phyloP scores from a whole-genome alignment of 2,329 filamentous ascomycete species.

The Chrysoporthe austroafricana region DNA sequence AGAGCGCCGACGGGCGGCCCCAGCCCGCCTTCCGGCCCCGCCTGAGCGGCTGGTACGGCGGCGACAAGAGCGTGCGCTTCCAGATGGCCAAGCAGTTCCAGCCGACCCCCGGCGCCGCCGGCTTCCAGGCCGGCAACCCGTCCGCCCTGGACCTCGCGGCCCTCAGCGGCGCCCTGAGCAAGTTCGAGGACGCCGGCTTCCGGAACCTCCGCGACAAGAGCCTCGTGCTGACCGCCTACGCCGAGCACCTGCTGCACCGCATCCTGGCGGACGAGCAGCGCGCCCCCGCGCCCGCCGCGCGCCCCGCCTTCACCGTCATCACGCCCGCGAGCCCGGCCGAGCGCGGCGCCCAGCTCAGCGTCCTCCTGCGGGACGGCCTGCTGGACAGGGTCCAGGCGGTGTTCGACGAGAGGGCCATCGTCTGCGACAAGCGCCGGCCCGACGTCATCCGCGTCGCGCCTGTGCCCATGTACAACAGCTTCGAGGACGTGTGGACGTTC shows the following conservation, averaged over 20 bases:
- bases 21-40: slow-evolving; percentile 62
- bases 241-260: slow-evolving; percentile 66
- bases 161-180: slow-evolving; percentile 71
- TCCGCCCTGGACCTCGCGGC: slow-evolving; percentile 77
- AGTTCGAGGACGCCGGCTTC: slow-evolving; percentile 77
- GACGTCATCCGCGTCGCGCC: slow-evolving; percentile 85
- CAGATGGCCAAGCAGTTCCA: slow-evolving; percentile 81
- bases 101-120: slow-evolving; percentile 76
- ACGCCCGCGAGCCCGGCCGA: slow-evolving; percentile 71
- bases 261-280: slow-evolving; percentile 42
- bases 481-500: slow-evolving; percentile 67
- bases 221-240: slow-evolving; percentile 73
- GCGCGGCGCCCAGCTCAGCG: slow-evolving; percentile 78
- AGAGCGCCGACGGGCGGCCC: slow-evolving; percentile 41
- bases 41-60: slow-evolving; percentile 86
- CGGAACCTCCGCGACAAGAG: slow-evolving; percentile 70
- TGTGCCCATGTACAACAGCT: slow-evolving; percentile 82
- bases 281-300: slow-evolving; percentile 26
- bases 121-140: slow-evolving; percentile 86
- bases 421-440: slow-evolving; percentile 83
- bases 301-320: slow-evolving; percentile 61
- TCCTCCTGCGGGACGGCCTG: slow-evolving; percentile 69
- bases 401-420: slow-evolving; percentile 70
- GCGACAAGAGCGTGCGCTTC: slow-evolving; percentile 76
- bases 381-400: slow-evolving; percentile 68